Percentiles rank a stretch among this genome's conserved stretches.
phyloP scores from a whole-genome alignment of 441 rosid species.

The Daphne laureola region DNA sequence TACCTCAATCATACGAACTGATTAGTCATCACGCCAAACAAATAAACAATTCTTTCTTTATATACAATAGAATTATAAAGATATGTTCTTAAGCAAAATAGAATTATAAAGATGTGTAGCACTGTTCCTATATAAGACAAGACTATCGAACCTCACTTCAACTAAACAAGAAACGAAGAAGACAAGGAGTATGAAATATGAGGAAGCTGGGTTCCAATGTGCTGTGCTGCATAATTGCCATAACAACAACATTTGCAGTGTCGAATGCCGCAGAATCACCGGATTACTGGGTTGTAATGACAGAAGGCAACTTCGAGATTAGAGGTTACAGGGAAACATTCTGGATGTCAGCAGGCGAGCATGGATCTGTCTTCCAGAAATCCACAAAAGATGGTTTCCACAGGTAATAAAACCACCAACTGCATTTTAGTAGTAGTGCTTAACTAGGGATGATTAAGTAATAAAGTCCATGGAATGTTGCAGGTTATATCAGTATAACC shows the following conservation, averaged over 20 bases:
- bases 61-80: too few species aligned
- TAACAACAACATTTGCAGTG: not conserved
- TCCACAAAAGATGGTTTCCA: slow-evolving; percentile 43
- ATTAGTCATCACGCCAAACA: too few species aligned
- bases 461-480: not conserved
- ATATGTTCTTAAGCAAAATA: too few species aligned
- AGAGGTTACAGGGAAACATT: slow-evolving; percentile 26
- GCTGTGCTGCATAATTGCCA: not conserved
- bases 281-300: slow-evolving; percentile 17
- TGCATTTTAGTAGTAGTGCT: too few species aligned
- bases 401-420: slow-evolving; percentile 20
- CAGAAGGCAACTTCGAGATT: slow-evolving; percentile 34
- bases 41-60: too few species aligned
- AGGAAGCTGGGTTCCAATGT: too few species aligned
- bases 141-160: too few species aligned
- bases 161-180: not conserved
- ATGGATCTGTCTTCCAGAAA: slow-evolving; percentile 31
- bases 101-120: too few species aligned
- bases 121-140: too few species aligned
- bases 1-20: too few species aligned
- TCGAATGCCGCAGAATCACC: slow-evolving; percentile 30
- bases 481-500: slow-evolving; percentile 43
- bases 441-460: too few species aligned
- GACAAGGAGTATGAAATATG: not conserved
- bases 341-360: slow-evolving; percentile 34